A percentile compares a stretch with the other conserved stretches of the same genome.
Conservation (phyloP, 495 filamentous ascomycete genomes). For the Astrothelium subdiscretum region DNA sequence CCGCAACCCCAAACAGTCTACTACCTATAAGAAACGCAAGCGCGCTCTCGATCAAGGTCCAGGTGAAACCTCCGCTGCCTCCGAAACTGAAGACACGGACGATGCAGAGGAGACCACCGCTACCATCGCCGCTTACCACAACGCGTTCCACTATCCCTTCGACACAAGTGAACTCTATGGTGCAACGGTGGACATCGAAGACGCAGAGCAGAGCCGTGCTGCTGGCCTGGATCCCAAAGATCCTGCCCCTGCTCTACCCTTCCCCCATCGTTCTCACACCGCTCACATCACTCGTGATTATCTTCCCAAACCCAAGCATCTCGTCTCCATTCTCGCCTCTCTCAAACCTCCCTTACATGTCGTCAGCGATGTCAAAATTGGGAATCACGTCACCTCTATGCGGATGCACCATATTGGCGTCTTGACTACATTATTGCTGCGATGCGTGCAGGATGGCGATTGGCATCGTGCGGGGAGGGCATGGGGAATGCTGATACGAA, state of each 20-base stretch:
- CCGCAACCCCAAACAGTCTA: neutral
- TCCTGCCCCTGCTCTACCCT: slow-evolving; percentile 21
- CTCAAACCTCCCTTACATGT: slow-evolving; percentile 19
- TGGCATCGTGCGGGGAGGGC: slow-evolving; percentile 51
- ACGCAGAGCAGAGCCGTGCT: slow-evolving; percentile 11
- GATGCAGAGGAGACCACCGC: neutral
- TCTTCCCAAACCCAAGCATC: neutral
- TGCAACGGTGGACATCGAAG: neutral
- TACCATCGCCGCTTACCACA: neutral
- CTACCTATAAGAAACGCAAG: neutral
- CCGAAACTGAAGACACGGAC: neutral
- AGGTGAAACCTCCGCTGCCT: neutral
- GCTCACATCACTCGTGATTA: neutral
- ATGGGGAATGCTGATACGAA: slow-evolving; percentile 52
- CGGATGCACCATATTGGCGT: slow-evolving; percentile 48
- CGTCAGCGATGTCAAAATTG: neutral
- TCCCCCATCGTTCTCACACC: slow-evolving; percentile 23
- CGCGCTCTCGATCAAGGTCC: neutral
- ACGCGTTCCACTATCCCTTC: neutral
- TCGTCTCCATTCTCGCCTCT: neutral
- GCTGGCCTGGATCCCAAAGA: slow-evolving; percentile 11
- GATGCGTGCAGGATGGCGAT: slow-evolving; percentile 48
- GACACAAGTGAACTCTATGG: neutral
- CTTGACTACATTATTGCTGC: slow-evolving; percentile 50
- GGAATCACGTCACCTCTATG: slow-evolving; percentile 11